phyloP scores from a whole-genome alignment of 306 rosid species.

The Inga oerstediana region DNA sequence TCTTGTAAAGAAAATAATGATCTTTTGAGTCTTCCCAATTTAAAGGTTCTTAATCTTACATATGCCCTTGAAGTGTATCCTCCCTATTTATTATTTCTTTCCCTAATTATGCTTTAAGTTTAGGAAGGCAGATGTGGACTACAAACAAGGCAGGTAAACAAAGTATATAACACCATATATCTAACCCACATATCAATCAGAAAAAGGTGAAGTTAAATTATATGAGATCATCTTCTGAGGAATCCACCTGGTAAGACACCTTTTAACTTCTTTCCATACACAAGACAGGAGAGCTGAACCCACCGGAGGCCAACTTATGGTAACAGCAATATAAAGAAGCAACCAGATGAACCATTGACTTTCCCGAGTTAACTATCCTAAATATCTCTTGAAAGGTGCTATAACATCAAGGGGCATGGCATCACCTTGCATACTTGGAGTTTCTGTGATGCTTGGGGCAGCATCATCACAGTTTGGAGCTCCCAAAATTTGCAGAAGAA shows the following conservation, averaged over 20 bases:
- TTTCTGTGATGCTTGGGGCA: slow-evolving; percentile 24
- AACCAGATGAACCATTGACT: slow-evolving; percentile 67
- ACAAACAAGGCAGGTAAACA: background rate
- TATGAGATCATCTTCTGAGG: background rate
- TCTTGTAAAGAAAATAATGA: too few species aligned
- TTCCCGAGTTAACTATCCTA: slow-evolving; percentile 52
- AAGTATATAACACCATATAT: slow-evolving; percentile 14
- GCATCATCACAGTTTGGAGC: slow-evolving; percentile 35
- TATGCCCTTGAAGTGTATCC: background rate
- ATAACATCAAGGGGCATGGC: slow-evolving; percentile 37
- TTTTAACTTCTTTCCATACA: slow-evolving; percentile 57
- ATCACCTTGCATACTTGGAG: slow-evolving; percentile 25
- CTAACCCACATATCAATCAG: slow-evolving; percentile 26
- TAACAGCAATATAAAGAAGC: slow-evolving; percentile 73
- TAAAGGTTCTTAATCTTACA: background rate
- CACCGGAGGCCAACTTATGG: slow-evolving; percentile 82
- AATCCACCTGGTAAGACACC: background rate
- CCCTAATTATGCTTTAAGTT: background rate
- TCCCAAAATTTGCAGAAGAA: too few species aligned
- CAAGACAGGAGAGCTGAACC: slow-evolving; percentile 61
- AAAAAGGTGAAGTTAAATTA: slow-evolving; percentile 19
- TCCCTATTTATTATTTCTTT: background rate
- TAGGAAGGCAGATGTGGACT: slow-evolving; percentile 12
- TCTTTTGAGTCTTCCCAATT: too few species aligned
- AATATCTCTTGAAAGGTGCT: slow-evolving; percentile 53